Evolutionary conservation across 805 yeast species (phyloP).

Genomic region (Lachancea nothofagi): DNA sequence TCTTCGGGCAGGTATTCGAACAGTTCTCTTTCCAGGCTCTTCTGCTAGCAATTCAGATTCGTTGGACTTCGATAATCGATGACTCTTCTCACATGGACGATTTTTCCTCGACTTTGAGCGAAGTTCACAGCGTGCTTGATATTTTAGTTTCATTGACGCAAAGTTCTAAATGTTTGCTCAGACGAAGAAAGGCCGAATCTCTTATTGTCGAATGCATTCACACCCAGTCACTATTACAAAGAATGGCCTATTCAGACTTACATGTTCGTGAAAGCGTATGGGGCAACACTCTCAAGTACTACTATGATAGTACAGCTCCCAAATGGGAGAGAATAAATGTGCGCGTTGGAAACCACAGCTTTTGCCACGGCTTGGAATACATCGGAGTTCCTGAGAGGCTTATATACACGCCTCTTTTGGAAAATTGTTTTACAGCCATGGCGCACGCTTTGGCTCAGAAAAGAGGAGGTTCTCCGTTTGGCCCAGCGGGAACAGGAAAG

Average conservation of each 20-base stretch:
- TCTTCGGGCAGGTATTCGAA: conserved; percentile 27
- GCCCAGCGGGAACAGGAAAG: conserved; percentile 98
- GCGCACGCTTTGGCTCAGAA: conserved; percentile 66
- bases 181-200: conserved; percentile 44
- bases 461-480: conserved; percentile 86
- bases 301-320: conserved; percentile 24
- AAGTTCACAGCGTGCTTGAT: not conserved
- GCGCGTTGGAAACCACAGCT: conserved; percentile 45
- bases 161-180: not conserved
- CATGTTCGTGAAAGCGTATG: conserved; percentile 36
- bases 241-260: conserved; percentile 15
- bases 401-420: conserved; percentile 71
- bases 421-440: conserved; percentile 60
- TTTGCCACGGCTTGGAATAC: conserved; percentile 75
- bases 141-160: not conserved
- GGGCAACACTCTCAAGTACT: conserved; percentile 50
- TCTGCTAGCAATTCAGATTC: conserved; percentile 49
- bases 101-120: not conserved
- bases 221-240: conserved; percentile 40
- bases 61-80: conserved; percentile 40
- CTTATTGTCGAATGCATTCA: conserved; percentile 66
- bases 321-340: conserved; percentile 38
- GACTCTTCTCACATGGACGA: not conserved
- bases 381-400: conserved; percentile 67
- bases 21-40: conserved; percentile 51